Evolutionary conservation across 257 asterid genomes (phyloP).

Genomic region (Rubia yunnanensis): DNA sequence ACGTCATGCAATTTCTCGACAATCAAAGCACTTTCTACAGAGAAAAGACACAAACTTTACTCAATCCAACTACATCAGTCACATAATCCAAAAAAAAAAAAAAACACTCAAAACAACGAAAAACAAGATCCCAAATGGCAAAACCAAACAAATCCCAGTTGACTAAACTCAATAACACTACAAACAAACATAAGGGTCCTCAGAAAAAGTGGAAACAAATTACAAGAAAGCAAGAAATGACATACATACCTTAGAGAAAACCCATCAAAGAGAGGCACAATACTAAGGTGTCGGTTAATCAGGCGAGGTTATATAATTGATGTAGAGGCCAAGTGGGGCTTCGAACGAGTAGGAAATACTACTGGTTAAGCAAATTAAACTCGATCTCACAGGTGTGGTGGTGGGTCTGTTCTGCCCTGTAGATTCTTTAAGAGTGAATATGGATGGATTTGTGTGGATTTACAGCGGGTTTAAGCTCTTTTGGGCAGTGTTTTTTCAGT

Average conservation of each 20-base stretch:
- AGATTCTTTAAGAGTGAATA: slow-evolving; percentile 11
- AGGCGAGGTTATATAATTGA: slow-evolving; percentile 10
- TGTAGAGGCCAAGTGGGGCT: background rate
- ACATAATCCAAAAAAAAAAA: background rate
- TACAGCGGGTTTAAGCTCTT: too few species aligned
- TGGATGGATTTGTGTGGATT: slow-evolving; percentile 18
- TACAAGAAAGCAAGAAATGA: background rate
- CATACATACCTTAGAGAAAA: slow-evolving; percentile 25
- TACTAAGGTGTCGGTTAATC: slow-evolving; percentile 3
- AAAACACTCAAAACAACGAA: background rate
- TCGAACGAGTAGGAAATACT: background rate
- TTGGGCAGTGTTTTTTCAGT: too few species aligned
- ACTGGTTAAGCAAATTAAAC: slow-evolving; percentile 1
- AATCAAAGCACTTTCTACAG: background rate
- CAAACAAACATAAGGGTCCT: background rate
- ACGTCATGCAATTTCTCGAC: background rate
- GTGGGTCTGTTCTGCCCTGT: slow-evolving; percentile 27
- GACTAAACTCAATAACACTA: slow-evolving; percentile 6
- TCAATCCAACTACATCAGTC: slow-evolving; percentile 12
- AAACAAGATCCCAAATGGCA: background rate
- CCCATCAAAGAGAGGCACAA: slow-evolving; percentile 18
- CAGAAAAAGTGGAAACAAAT: slow-evolving; percentile 14
- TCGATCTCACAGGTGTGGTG: slow-evolving; percentile 20
- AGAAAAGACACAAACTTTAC: slow-evolving; percentile 1
- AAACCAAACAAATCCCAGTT: background rate